phyloP scores from a whole-genome alignment of 306 rosid species.

The Trifolium subterraneum region DNA sequence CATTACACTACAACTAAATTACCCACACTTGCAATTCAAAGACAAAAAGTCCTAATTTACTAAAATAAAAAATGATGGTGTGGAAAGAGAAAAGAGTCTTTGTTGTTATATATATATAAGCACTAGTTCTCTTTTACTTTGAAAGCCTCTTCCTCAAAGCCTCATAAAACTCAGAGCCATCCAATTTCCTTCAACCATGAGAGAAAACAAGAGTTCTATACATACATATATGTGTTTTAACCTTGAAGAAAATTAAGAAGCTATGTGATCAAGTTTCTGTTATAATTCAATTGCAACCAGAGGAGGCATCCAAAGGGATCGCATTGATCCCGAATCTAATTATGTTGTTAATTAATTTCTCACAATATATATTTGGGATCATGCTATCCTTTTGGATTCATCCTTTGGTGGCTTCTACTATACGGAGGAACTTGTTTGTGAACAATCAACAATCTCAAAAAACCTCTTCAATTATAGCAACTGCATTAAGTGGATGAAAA shows the following conservation, averaged over 20 bases:
- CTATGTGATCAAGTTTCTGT: not conserved
- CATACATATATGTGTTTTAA: not conserved
- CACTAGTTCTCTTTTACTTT: conserved; percentile 39
- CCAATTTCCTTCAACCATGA: conserved; percentile 29
- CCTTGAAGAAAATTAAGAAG: not conserved
- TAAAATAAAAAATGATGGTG: conserved; percentile 2
- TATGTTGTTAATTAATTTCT: not conserved
- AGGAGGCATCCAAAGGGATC: conserved; percentile 75
- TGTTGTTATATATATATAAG: conserved; percentile 54
- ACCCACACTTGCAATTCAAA: not conserved
- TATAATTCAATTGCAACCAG: conserved; percentile 50
- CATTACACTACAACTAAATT: not conserved
- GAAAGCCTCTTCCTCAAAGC: conserved; percentile 45
- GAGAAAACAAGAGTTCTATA: not conserved
- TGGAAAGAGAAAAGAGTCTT: conserved; percentile 31
- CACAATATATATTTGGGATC: conserved; percentile 48
- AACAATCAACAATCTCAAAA: not conserved
- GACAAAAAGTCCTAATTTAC: not conserved
- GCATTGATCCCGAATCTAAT: conserved; percentile 58
- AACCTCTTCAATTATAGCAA: not conserved
- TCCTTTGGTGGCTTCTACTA: conserved; percentile 57
- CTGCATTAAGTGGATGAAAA: conserved; percentile 28
- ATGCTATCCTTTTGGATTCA: conserved; percentile 66
- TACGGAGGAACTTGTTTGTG: no score
- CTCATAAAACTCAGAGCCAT: conserved; percentile 42